These are phyloP conservation scores for Syncephalastrum sp. DNA, from an alignment of 371 early-diverging fungal species.

Conservation along the genomic window DNA sequence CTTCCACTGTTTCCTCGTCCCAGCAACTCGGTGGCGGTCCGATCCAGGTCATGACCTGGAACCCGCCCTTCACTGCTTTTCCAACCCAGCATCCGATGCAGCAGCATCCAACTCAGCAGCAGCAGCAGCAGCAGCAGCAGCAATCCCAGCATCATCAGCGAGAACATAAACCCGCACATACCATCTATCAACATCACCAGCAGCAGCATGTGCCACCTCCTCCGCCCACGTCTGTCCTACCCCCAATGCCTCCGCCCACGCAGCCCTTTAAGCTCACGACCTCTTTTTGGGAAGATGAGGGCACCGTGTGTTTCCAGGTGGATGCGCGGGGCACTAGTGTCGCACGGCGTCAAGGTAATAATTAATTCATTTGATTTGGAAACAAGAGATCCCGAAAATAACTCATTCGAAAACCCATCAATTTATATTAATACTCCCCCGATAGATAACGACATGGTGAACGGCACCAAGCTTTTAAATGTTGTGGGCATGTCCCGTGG, in stretches of 20 bases:
- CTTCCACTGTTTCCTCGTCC: no score
- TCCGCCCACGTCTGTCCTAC: conserved; percentile 5
- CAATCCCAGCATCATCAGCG: not conserved
- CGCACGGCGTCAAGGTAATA: conserved; percentile 64
- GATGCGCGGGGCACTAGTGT: conserved; percentile 71
- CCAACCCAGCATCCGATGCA: conserved; percentile 1
- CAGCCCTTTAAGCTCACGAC: conserved; percentile 59
- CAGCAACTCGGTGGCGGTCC: conserved; percentile 6
- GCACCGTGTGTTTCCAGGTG: conserved; percentile 72
- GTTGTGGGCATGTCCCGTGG: conserved; percentile 87
- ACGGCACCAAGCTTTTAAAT: conserved; percentile 85
- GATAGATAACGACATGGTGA: conserved; percentile 78
- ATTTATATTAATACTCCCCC: not conserved
- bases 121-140: conserved; percentile 9
- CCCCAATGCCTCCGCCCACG: not conserved
- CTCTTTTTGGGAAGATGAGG: conserved; percentile 78
- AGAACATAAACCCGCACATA: not conserved
- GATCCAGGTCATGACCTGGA: conserved; percentile 22
- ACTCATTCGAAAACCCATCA: no score
- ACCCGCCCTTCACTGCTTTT: conserved; percentile 9
- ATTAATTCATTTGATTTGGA: conserved; percentile 1
- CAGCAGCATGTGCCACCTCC: conserved; percentile 9
- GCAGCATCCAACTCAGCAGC: conserved; percentile 3
- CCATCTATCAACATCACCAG: conserved; percentile 7
- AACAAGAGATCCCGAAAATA: no score